These are phyloP conservation scores for Manihot esculenta DNA, from an alignment of 441 rosid species.

Conservation along the genomic window DNA sequence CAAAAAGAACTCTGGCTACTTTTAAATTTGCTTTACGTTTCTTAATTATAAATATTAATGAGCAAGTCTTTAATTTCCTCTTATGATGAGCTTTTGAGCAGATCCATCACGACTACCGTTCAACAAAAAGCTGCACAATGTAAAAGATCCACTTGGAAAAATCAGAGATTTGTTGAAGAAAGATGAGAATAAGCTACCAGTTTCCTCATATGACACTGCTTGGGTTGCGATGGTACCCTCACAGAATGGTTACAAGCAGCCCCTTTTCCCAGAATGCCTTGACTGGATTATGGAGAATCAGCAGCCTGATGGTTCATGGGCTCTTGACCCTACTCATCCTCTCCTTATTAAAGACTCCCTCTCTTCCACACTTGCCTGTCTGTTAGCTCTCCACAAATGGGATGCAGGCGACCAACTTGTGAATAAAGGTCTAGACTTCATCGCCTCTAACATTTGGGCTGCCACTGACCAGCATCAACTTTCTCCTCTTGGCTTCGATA, in stretches of 20 bases:
- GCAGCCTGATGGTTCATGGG: constrained; percentile 10
- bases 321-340: constrained; percentile 1
- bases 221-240: background rate
- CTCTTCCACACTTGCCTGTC: constrained; percentile 5
- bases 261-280: background rate
- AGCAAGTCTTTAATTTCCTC: too few species aligned
- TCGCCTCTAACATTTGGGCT: constrained; percentile 2
- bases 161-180: background rate
- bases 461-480: background rate
- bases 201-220: background rate
- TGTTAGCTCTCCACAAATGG: constrained; percentile 4
- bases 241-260: background rate
- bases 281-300: constrained; percentile 9
- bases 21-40: too few species aligned
- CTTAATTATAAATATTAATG: too few species aligned
- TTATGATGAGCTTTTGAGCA: too few species aligned
- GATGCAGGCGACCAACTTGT: background rate
- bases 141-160: background rate
- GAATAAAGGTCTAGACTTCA: constrained; percentile 8
- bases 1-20: too few species aligned
- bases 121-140: background rate
- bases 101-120: too few species aligned
- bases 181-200: background rate
- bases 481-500: background rate
- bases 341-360: constrained; percentile 6